Conservation (phyloP, 805 yeast genomes). For the Metschnikowia dekortorum region DNA sequence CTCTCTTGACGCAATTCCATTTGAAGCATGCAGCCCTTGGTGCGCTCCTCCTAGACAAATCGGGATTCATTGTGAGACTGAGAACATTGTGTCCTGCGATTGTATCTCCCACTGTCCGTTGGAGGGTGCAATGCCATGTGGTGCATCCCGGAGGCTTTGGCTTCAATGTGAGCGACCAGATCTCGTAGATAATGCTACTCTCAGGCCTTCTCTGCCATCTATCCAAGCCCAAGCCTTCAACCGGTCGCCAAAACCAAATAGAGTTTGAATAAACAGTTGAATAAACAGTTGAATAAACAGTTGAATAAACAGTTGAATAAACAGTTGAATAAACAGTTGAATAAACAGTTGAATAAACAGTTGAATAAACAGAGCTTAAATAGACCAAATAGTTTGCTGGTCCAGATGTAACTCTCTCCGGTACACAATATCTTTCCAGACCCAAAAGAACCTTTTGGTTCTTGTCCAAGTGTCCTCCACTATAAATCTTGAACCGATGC, state of each 20-base stretch:
- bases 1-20: slow-evolving; percentile 40
- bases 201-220: slow-evolving; percentile 46
- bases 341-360: too few species aligned
- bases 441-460: slow-evolving; percentile 50
- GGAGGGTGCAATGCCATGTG: slow-evolving; percentile 40
- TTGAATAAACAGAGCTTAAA: too few species aligned
- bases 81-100: slow-evolving; percentile 40
- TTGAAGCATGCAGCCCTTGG: slow-evolving; percentile 48
- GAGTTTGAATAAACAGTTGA: too few species aligned
- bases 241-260: slow-evolving; percentile 37
- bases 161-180: slow-evolving; percentile 34
- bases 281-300: too few species aligned
- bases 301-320: too few species aligned
- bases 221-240: slow-evolving; percentile 42
- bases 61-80: slow-evolving; percentile 40
- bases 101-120: slow-evolving; percentile 33
- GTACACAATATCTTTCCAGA: slow-evolving; percentile 49
- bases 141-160: slow-evolving; percentile 37
- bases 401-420: slow-evolving; percentile 47
- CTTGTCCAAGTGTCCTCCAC: slow-evolving; percentile 20
- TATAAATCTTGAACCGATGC: slow-evolving; percentile 44
- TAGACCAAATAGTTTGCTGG: slow-evolving; percentile 32
- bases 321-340: too few species aligned
- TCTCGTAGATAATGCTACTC: slow-evolving; percentile 31
- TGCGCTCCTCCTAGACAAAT: slow-evolving; percentile 43